Percentiles rank a stretch among this genome's conserved stretches.
Evolutionary conservation across 306 rosid species (phyloP).

Genomic region (Lathyrus aphaca): DNA sequence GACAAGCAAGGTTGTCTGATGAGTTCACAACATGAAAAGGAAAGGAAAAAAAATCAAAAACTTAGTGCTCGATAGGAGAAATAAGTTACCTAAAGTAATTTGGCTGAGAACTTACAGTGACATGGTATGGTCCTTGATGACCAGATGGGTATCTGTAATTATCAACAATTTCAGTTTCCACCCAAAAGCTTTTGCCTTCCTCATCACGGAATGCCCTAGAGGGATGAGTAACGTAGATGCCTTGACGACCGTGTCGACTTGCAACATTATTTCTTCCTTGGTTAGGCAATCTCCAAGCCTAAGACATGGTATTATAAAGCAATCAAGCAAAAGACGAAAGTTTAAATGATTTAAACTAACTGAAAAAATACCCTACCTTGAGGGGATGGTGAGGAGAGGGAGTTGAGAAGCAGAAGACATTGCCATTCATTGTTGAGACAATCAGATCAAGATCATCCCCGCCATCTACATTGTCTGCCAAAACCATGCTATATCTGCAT

Average conservation of each 20-base stretch:
- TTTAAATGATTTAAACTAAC: conserved; percentile 15
- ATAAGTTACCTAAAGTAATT: conserved; percentile 6
- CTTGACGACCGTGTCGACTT: conserved; percentile 72
- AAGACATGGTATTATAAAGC: conserved; percentile 38
- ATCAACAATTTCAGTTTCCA: conserved; percentile 87
- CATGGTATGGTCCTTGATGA: conserved; percentile 86
- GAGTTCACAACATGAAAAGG: conserved; percentile 41
- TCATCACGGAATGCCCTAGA: conserved; percentile 96
- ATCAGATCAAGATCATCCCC: conserved; percentile 98
- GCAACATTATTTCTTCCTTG: conserved; percentile 93
- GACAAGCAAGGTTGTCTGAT: conserved; percentile 79
- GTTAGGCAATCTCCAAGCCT: conserved; percentile 80
- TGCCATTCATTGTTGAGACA: conserved; percentile 97
- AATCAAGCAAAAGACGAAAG: conserved; percentile 30
- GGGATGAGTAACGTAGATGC: conserved; percentile 75
- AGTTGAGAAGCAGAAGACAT: conserved; percentile 94
- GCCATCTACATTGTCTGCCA: conserved; percentile 99
- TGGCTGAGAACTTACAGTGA: conserved; percentile 61
- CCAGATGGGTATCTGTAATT: conserved; percentile 85
- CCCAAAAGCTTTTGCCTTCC: conserved; percentile 95
- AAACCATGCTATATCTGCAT: conserved; percentile 96
- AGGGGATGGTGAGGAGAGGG: conserved; percentile 93
- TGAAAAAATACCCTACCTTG: conserved; percentile 60
- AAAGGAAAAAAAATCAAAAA: conserved; percentile 18
- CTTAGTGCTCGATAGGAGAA: background rate